Evolutionary conservation across 2,329 filamentous ascomycete genomes (phyloP), one percentile per base, ranked within the genome.

Genomic region (Colletotrichum endophyticum): DNA sequence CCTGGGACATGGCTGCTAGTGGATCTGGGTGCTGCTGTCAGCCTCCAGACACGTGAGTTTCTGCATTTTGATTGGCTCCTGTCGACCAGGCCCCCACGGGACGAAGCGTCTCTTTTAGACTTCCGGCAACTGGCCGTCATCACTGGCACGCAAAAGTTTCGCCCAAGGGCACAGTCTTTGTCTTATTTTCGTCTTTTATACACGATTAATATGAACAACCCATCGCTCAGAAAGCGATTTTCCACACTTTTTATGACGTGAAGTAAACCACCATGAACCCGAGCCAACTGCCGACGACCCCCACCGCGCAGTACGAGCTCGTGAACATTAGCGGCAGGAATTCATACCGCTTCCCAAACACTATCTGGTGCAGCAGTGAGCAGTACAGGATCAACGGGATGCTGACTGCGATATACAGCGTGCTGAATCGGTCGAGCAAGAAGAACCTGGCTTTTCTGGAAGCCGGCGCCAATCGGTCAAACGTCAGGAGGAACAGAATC

Each of bases 271-370:
- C 95, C 87, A 96, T 92, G 84, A 98, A 98, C 12, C 97, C 96
- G 56, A 98, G 81, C 96, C 96, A 99, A 86, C 97, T 99, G 5
- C 95, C 96, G 22, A 98, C 92, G 1, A 99, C 96, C n/a, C 97
- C 97, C 74, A 99, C 88, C 6, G 97, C 97, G 39, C 94, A 95
- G 85, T 99, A 99, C 15, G 95, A 94, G 87, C 96, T 99, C 80
- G 94, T 98, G 83, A 99, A 97, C 96, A 99, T 99, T 80, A 99
- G 87, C 30, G 97, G 97, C 71, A 99, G 86, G 84, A 99, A 99
- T 85, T 98, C 95, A 81, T 95, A 95, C 78, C 88, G 91, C 81
- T 92, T 91, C 0, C 96, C 96, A 86, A 98, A 98, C 6, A 98
- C 86, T n/a, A 96, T 84, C 64, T 92, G 91, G 84, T 99, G 97